phyloP scores from a whole-genome alignment of 1,284 basidiomycete species.

The Sanghuangporus weigelae region DNA sequence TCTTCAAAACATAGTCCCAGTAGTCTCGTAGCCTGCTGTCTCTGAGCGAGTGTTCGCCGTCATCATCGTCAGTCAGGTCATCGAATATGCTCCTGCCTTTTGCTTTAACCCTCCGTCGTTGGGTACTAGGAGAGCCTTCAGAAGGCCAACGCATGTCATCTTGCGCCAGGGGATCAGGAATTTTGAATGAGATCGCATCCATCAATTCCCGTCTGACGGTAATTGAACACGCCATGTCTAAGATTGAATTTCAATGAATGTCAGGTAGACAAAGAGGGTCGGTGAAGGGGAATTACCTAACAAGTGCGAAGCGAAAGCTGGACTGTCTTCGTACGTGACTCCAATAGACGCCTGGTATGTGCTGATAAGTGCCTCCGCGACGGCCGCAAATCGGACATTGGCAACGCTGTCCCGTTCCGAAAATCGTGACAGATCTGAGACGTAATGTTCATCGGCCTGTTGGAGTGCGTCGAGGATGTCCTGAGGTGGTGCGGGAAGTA shows the following conservation, averaged over 20 bases:
- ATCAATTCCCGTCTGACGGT: slow-evolving; percentile 79
- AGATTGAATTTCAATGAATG: background rate
- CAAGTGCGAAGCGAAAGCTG: slow-evolving; percentile 54
- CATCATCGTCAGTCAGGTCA: slow-evolving; percentile 34
- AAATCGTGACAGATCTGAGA: slow-evolving; percentile 56
- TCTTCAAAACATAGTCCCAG: slow-evolving; percentile 52
- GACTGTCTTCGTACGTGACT: slow-evolving; percentile 41
- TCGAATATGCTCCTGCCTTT: slow-evolving; percentile 27
- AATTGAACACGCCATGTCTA: slow-evolving; percentile 67
- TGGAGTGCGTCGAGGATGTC: slow-evolving; percentile 60
- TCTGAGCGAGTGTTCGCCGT: slow-evolving; percentile 28
- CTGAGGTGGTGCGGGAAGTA: slow-evolving; percentile 42
- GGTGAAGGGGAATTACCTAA: slow-evolving; percentile 47
- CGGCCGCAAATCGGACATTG: slow-evolving; percentile 66
- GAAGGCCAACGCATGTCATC: slow-evolving; percentile 71
- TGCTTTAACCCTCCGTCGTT: slow-evolving; percentile 21
- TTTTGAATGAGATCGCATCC: slow-evolving; percentile 65
- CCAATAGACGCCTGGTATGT: slow-evolving; percentile 80
- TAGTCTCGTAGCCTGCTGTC: slow-evolving; percentile 42
- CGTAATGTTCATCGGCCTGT: slow-evolving; percentile 66
- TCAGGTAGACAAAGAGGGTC: background rate
- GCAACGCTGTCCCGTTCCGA: slow-evolving; percentile 57
- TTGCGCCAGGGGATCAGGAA: slow-evolving; percentile 32
- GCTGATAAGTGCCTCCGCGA: slow-evolving; percentile 66
- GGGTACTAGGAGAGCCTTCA: slow-evolving; percentile 30